Conservation (phyloP, 2,329 filamentous ascomycete genomes). For the Colletotrichum sublineola region DNA sequence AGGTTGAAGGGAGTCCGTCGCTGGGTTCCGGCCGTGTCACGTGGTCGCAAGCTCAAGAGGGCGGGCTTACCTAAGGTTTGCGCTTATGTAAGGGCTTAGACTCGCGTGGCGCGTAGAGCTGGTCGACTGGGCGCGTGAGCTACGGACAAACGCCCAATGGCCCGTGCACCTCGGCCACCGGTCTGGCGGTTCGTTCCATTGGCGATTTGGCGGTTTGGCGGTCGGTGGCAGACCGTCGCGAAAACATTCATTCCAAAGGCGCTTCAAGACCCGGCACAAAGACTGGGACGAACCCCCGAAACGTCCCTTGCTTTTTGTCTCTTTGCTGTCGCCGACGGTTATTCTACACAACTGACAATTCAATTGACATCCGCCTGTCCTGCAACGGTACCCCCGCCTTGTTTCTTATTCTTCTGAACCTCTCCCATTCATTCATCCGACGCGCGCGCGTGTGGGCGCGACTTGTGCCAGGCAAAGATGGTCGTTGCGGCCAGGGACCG, state of each 20-base stretch:
- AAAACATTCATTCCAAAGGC: slow-evolving; percentile 41
- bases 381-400: slow-evolving; percentile 12
- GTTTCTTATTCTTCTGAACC: neutral
- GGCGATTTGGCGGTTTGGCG: slow-evolving; percentile 19
- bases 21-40: neutral
- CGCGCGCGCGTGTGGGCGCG: slow-evolving; percentile 38
- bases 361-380: neutral
- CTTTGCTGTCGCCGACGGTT: slow-evolving; percentile 18
- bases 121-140: slow-evolving; percentile 16
- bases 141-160: slow-evolving; percentile 32
- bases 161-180: slow-evolving; percentile 5
- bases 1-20: neutral
- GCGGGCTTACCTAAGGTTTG: slow-evolving; percentile 4
- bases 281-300: slow-evolving; percentile 29
- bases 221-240: slow-evolving; percentile 30
- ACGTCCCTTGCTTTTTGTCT: slow-evolving; percentile 19
- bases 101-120: slow-evolving; percentile 25
- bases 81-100: slow-evolving; percentile 20
- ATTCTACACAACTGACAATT: slow-evolving; percentile 1
- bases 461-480: slow-evolving; percentile 38
- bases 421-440: slow-evolving; percentile 12
- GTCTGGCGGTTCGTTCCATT: slow-evolving; percentile 5
- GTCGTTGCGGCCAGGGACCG: slow-evolving; percentile 38
- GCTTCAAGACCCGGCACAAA: slow-evolving; percentile 28
- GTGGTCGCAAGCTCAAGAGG: neutral